Conservation (phyloP, 148 eudicot species). For the Chenopodium berlandieri region DNA sequence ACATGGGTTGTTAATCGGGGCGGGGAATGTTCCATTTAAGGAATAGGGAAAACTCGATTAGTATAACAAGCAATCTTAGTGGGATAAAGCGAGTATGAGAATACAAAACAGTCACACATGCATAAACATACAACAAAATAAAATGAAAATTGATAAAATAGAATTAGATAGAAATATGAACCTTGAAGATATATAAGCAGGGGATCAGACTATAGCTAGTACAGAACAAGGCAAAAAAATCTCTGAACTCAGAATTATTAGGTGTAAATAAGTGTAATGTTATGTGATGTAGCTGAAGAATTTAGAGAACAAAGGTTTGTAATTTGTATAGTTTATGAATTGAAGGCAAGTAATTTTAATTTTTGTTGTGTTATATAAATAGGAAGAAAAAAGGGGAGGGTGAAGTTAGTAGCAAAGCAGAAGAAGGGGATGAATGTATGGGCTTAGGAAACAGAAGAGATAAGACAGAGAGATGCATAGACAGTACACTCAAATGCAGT, state of each 20-base stretch:
- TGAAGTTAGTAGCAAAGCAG: background rate
- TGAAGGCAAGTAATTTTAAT: background rate
- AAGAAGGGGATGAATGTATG: conserved; percentile 48
- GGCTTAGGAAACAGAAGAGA: conserved; percentile 74
- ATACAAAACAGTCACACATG: background rate
- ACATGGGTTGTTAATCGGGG: too few species aligned
- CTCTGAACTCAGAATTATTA: background rate
- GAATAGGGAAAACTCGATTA: too few species aligned
- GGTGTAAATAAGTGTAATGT: background rate
- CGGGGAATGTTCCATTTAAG: too few species aligned
- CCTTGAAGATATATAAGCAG: conserved; percentile 13
- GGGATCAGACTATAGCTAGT: background rate
- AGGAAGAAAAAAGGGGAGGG: background rate
- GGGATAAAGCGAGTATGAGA: background rate
- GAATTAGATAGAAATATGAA: background rate
- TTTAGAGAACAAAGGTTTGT: background rate
- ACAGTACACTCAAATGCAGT: background rate
- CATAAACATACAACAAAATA: background rate
- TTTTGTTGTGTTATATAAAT: background rate
- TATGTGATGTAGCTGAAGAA: background rate
- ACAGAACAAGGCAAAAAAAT: background rate
- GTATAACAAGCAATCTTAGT: too few species aligned
- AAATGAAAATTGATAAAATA: background rate
- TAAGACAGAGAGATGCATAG: conserved; percentile 41
- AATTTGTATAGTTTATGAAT: conserved; percentile 3